Evolutionary conservation across 768 basidiomycete genomes (phyloP), one percentile per base, ranked within the genome.

Genomic region (Podaxis pistillaris): DNA sequence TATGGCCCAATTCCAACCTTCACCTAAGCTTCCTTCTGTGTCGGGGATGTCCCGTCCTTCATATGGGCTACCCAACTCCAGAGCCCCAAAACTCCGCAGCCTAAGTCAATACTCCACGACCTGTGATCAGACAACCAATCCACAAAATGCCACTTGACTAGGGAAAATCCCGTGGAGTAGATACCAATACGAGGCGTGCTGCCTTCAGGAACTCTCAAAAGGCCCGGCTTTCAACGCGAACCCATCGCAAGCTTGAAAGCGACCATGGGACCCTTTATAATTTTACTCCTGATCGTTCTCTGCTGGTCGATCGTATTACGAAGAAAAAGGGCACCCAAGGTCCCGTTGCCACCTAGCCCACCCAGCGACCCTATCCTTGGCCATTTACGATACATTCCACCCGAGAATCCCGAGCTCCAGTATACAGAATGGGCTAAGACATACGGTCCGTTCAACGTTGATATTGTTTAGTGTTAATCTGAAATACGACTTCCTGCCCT

Each of bases 391-490:
- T 51, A 51, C 8, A 51, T 60, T 5, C 58, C 58, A 13, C 7
- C 9, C 1, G 58, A 60, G 9, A 38, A 36, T 7, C 49, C 58
- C 3, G 58, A 51, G 12, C 6, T 26, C 3, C 33, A 19, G 24
- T 51, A 50, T 15, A 38, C 58, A 1, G 37, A 60, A 50, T 60
- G 58, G 58, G 28, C 58, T 7, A 52, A 60, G 58, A n/a, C 8
- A 12, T 60, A 52, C 3, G 58, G 58, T 52, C 4, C n/a, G 57
- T 8, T 22, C 19, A n/a, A 9, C 2, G 11, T 12, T n/a, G 26
- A 22, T 15, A 0, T 13, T 24, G 33, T 33, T 33, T 7, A 33
- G 9, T 33, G 28, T 30, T 41, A 9, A 41, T n/a, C 47, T 26
- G 11, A 22, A 4, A 9, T 9, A 22, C 22, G 8, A 9, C 11